A percentile compares a stretch with the other conserved stretches of the same genome.
phyloP scores from a whole-genome alignment of 2,329 filamentous ascomycete species.

The Epichloe sylvatica region DNA sequence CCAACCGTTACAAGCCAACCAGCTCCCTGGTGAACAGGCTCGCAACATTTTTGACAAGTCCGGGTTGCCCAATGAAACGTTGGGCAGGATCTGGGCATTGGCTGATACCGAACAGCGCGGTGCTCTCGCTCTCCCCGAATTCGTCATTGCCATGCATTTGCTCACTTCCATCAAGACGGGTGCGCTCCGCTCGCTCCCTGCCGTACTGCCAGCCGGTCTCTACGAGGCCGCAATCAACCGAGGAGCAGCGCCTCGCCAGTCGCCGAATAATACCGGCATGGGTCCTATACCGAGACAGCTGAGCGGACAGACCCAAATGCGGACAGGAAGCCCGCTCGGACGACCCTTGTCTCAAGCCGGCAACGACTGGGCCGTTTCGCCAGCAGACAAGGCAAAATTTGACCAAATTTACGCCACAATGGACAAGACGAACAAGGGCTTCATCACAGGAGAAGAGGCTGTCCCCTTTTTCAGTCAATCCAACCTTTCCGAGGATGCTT shows the following conservation, averaged over 20 bases:
- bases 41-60: constrained; percentile 94
- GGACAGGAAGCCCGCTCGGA: constrained; percentile 45
- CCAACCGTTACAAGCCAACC: constrained; percentile 57
- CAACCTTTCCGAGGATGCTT: constrained; percentile 69
- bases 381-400: constrained; percentile 75
- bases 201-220: constrained; percentile 64
- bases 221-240: constrained; percentile 81
- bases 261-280: constrained; percentile 38
- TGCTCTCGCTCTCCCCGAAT: constrained; percentile 73
- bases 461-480: constrained; percentile 96
- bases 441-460: constrained; percentile 85
- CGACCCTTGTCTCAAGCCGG: constrained; percentile 31
- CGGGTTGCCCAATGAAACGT: constrained; percentile 71
- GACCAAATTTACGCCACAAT: constrained; percentile 74
- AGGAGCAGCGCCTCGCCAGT: constrained; percentile 32
- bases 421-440: constrained; percentile 67
- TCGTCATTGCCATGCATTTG: constrained; percentile 96
- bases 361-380: constrained; percentile 66
- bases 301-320: constrained; percentile 52
- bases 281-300: constrained; percentile 71
- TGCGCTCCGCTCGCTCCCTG: constrained; percentile 64
- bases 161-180: constrained; percentile 83
- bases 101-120: constrained; percentile 89
- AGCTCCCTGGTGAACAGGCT: constrained; percentile 72
- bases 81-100: constrained; percentile 93